Percentiles rank a stretch among this genome's conserved stretches.
These are phyloP conservation scores for Bassia scoparia DNA, from an alignment of 148 eudicot species.

Conservation along the genomic window DNA sequence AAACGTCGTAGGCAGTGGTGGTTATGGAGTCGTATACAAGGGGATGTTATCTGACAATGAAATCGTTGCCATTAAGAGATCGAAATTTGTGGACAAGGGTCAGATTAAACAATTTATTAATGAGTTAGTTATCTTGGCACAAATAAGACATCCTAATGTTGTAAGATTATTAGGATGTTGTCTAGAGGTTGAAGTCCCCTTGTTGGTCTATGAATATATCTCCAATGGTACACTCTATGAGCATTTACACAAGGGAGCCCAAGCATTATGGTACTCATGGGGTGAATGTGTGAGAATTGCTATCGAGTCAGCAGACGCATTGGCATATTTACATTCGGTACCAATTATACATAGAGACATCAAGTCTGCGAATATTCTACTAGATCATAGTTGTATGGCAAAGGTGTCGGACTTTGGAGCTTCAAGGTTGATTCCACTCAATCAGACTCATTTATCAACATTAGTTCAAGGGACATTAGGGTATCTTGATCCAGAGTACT, in stretches of 20 bases:
- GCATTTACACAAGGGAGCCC: not conserved
- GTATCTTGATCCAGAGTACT: slow-evolving; percentile 21
- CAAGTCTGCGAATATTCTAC: slow-evolving; percentile 15
- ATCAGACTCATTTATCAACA: slow-evolving; percentile 7
- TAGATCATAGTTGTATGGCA: slow-evolving; percentile 13
- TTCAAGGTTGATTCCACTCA: slow-evolving; percentile 13
- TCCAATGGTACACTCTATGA: slow-evolving; percentile 11
- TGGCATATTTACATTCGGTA: slow-evolving; percentile 18
- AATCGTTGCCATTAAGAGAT: slow-evolving; percentile 14
- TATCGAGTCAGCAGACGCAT: slow-evolving; percentile 1
- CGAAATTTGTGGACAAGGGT: slow-evolving; percentile 8
- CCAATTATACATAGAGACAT: slow-evolving; percentile 25
- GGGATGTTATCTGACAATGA: not conserved
- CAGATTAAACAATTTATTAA: slow-evolving; percentile 23
- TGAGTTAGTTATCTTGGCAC: slow-evolving; percentile 3
- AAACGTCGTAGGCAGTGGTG: slow-evolving; percentile 16
- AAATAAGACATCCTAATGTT: slow-evolving; percentile 12
- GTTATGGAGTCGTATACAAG: slow-evolving; percentile 21
- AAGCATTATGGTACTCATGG: slow-evolving; percentile 10
- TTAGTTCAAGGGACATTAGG: slow-evolving; percentile 18
- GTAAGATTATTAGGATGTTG: slow-evolving; percentile 24
- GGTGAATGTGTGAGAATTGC: not conserved
- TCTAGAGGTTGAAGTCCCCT: slow-evolving; percentile 19
- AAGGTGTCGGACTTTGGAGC: slow-evolving; percentile 25
- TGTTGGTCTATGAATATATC: slow-evolving; percentile 14